Conservation (phyloP, 2,329 filamentous ascomycete genomes). For the Penicillium aurantiogriseum region DNA sequence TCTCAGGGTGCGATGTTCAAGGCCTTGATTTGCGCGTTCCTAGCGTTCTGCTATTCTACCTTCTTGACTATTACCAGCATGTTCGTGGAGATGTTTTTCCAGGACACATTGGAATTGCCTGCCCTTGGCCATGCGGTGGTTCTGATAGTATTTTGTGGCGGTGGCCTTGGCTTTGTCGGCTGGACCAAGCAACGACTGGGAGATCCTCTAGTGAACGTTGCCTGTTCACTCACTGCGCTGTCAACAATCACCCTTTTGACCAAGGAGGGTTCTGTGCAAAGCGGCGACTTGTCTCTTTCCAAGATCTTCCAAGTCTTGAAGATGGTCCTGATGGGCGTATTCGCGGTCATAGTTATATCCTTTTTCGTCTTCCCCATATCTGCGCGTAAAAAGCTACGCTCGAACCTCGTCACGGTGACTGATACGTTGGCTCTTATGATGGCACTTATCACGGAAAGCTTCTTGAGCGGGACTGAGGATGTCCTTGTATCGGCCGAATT, state of each 20-base stretch:
- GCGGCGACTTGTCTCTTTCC: constrained; percentile 73
- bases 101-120: constrained; percentile 63
- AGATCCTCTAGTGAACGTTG: constrained; percentile 77
- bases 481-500: constrained; percentile 70
- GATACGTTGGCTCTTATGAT: constrained; percentile 77
- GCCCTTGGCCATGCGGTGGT: constrained; percentile 75
- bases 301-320: constrained; percentile 81
- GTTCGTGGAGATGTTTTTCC: constrained; percentile 80
- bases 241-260: constrained; percentile 87
- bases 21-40: constrained; percentile 71
- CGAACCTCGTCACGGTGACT: constrained; percentile 71
- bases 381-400: constrained; percentile 69
- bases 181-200: constrained; percentile 81
- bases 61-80: constrained; percentile 79
- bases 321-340: constrained; percentile 77
- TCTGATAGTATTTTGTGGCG: constrained; percentile 78
- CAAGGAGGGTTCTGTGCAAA: constrained; percentile 84
- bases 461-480: constrained; percentile 77
- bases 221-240: constrained; percentile 80
- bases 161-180: constrained; percentile 80
- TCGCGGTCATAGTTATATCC: constrained; percentile 70
- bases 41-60: constrained; percentile 76
- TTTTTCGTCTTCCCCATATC: constrained; percentile 75
- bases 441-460: constrained; percentile 75
- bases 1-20: constrained; percentile 88